phyloP scores from a whole-genome alignment of 805 yeast genomes.

The Candida takata region DNA sequence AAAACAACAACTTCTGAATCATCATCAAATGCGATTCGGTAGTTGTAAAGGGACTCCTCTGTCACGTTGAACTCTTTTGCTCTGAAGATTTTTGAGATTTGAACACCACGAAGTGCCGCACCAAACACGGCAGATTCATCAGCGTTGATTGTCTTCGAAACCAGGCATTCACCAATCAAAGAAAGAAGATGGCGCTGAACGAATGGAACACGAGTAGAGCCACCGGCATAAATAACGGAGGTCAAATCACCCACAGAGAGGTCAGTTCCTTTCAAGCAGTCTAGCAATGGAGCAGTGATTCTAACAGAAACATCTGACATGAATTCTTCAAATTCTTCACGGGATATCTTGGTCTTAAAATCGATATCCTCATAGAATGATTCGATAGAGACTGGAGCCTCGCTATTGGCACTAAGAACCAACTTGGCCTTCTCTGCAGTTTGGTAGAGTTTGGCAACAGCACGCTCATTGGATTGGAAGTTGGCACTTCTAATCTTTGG shows the following conservation, averaged over 20 bases:
- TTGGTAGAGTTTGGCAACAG: slow-evolving; percentile 63
- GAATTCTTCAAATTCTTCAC: slow-evolving; percentile 73
- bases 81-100: slow-evolving; percentile 60
- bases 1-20: slow-evolving; percentile 34
- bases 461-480: slow-evolving; percentile 42
- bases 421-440: slow-evolving; percentile 86
- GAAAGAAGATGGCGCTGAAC: slow-evolving; percentile 57
- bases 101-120: slow-evolving; percentile 75
- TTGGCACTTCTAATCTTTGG: slow-evolving; percentile 30
- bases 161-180: slow-evolving; percentile 49
- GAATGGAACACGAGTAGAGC: slow-evolving; percentile 84
- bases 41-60: slow-evolving; percentile 49
- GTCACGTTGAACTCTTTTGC: slow-evolving; percentile 52
- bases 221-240: slow-evolving; percentile 82
- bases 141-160: slow-evolving; percentile 84
- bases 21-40: slow-evolving; percentile 29
- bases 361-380: slow-evolving; percentile 68
- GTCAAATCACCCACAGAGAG: slow-evolving; percentile 33
- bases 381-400: slow-evolving; percentile 72
- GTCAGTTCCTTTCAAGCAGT: slow-evolving; percentile 35
- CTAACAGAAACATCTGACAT: slow-evolving; percentile 36
- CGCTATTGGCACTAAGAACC: slow-evolving; percentile 81
- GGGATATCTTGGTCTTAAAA: slow-evolving; percentile 55
- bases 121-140: slow-evolving; percentile 95
- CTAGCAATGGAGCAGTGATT: slow-evolving; percentile 46